phyloP scores from a whole-genome alignment of 1,139 yeast genomes.

The Saccharomycopsis crataegensis region DNA sequence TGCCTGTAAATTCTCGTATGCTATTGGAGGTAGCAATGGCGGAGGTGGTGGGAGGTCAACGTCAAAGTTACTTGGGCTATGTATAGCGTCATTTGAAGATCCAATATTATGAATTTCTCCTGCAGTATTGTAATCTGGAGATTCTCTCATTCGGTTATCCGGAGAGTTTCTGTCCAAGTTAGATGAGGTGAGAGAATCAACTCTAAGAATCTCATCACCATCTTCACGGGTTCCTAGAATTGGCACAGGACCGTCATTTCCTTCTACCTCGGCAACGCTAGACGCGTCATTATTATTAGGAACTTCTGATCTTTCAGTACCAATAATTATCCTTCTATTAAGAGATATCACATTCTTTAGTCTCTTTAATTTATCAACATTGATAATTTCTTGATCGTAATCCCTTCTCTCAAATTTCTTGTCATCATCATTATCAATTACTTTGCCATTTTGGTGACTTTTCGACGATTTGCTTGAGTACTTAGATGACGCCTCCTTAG shows the following conservation, averaged over 20 bases:
- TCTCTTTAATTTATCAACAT: constrained; percentile 70
- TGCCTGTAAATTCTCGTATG: constrained; percentile 24
- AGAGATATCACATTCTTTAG: constrained; percentile 70
- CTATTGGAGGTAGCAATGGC: constrained; percentile 20
- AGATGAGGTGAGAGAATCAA: too few species aligned
- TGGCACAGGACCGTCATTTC: too few species aligned
- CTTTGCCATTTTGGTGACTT: constrained; percentile 8
- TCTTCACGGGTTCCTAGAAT: too few species aligned
- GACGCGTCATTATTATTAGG: not conserved
- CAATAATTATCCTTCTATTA: constrained; percentile 72
- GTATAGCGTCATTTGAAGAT: not conserved
- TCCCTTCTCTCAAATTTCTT: constrained; percentile 21
- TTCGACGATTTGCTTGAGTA: not conserved
- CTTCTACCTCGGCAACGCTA: not conserved
- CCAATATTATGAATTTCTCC: not conserved
- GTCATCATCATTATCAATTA: constrained; percentile 21
- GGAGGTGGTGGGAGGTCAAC: constrained; percentile 6
- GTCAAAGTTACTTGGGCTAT: too few species aligned
- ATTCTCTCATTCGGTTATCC: too few species aligned
- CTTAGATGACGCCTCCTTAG: not conserved
- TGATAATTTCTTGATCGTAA: constrained; percentile 41
- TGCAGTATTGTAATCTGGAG: not conserved
- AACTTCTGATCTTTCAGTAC: constrained; percentile 49
- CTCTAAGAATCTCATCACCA: too few species aligned
- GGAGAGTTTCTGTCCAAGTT: too few species aligned